Conservation (phyloP, 148 eudicot species). For the Nepenthes mirabilis region DNA sequence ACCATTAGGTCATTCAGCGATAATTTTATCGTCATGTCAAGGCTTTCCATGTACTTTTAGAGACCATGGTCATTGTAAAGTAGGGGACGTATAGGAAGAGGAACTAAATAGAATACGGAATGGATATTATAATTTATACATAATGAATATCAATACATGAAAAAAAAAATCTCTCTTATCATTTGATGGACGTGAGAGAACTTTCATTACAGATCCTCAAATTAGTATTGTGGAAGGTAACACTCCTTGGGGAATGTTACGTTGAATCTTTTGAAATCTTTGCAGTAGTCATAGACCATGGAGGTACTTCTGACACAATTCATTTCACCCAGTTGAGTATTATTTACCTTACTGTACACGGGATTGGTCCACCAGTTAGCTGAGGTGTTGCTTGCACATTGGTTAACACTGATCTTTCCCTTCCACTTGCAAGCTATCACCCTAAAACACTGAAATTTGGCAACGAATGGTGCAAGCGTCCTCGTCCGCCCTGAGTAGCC, state of each 20-base stretch:
- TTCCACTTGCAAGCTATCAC: slow-evolving; percentile 9
- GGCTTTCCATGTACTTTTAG: too few relatives aligned
- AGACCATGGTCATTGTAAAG: too few relatives aligned
- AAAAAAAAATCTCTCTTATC: too few relatives aligned
- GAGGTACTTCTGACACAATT: slow-evolving; percentile 24
- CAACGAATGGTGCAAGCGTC: slow-evolving; percentile 8
- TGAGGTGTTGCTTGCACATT: slow-evolving; percentile 14
- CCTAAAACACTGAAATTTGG: slow-evolving; percentile 3
- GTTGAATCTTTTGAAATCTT: slow-evolving; percentile 21
- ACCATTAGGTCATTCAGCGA: too few relatives aligned
- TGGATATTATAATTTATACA: too few relatives aligned
- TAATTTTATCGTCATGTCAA: too few relatives aligned
- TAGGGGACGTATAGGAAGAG: too few relatives aligned
- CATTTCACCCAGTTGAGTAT: slow-evolving; percentile 20
- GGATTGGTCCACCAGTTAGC: slow-evolving; percentile 30
- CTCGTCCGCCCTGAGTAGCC: slow-evolving; percentile 13
- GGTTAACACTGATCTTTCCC: slow-evolving; percentile 17
- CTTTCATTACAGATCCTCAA: too few relatives aligned
- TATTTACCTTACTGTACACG: slow-evolving; percentile 9
- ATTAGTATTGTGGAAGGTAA: slow-evolving; percentile 15
- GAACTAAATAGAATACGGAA: too few relatives aligned
- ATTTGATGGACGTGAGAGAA: too few relatives aligned
- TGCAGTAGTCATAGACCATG: slow-evolving; percentile 41
- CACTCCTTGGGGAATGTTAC: slow-evolving; percentile 32
- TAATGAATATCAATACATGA: too few relatives aligned